Evolutionary conservation across 1,284 basidiomycete species (phyloP).

Genomic region (Taiwanofungus camphoratus): DNA sequence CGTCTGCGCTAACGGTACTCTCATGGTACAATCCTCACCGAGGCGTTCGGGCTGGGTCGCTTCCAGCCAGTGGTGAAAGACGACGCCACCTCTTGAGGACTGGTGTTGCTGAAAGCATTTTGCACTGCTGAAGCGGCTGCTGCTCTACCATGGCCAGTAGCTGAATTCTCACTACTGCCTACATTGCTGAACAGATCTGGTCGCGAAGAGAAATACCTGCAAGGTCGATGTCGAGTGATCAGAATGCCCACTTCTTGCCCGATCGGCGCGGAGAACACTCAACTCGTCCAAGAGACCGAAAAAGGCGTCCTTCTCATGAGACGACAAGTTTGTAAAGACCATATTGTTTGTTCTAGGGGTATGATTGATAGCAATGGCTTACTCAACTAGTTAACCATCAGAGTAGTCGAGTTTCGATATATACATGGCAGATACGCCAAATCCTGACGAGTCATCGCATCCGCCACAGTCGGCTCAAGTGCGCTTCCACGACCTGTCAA

Average conservation of each 20-base stretch:
- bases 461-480: too few relatives aligned
- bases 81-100: constrained; percentile 30
- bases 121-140: constrained; percentile 41
- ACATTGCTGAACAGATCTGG: constrained; percentile 48
- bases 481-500: too few relatives aligned
- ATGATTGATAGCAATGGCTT: too few relatives aligned
- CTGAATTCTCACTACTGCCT: constrained; percentile 13
- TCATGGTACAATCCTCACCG: background rate
- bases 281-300: constrained; percentile 76
- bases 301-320: constrained; percentile 71
- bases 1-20: constrained; percentile 3
- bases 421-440: too few relatives aligned
- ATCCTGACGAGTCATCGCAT: too few relatives aligned
- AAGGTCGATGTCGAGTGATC: constrained; percentile 1
- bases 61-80: constrained; percentile 16
- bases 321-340: constrained; percentile 56
- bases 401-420: too few relatives aligned
- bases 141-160: constrained; percentile 4
- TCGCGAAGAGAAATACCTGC: constrained; percentile 71
- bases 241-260: background rate
- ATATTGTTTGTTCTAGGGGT: constrained; percentile 7
- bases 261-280: constrained; percentile 14
- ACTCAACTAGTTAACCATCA: too few relatives aligned
- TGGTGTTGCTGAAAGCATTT: constrained; percentile 40
- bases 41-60: constrained; percentile 12